Conservation (phyloP, 129 eudicot genomes). For the Flaveria linearis region DNA sequence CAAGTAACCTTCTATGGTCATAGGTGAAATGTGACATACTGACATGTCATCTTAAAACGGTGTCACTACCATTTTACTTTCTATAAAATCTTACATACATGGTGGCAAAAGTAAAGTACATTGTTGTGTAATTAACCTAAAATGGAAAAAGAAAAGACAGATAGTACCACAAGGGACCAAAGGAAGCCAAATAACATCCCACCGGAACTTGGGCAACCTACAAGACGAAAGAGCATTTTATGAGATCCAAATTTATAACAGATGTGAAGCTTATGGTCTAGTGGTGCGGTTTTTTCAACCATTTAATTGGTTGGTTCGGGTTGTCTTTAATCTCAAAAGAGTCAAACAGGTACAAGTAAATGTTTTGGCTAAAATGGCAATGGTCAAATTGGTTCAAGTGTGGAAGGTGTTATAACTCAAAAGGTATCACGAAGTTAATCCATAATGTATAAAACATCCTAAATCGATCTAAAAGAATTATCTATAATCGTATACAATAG, state of each 20-base stretch:
- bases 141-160: background rate
- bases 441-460: background rate
- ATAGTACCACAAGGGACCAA: slow-evolving; percentile 71
- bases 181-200: slow-evolving; percentile 94
- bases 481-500: background rate
- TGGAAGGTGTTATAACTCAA: background rate
- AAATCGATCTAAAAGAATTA: background rate
- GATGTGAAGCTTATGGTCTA: background rate
- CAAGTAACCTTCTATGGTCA: too few species aligned
- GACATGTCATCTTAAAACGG: too few species aligned
- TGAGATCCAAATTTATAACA: background rate
- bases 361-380: background rate
- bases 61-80: too few species aligned
- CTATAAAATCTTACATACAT: background rate
- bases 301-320: background rate
- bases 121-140: background rate
- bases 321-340: background rate
- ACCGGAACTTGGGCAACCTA: slow-evolving; percentile 82
- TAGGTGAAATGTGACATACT: too few species aligned
- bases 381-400: background rate
- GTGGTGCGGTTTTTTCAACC: background rate
- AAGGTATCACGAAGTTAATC: background rate
- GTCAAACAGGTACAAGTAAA: background rate
- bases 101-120: background rate
- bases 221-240: slow-evolving; percentile 17